Percentiles rank a stretch among this genome's conserved stretches.
Conservation (phyloP, 139 green algal genomes). For the Eudorina sp. region DNA sequence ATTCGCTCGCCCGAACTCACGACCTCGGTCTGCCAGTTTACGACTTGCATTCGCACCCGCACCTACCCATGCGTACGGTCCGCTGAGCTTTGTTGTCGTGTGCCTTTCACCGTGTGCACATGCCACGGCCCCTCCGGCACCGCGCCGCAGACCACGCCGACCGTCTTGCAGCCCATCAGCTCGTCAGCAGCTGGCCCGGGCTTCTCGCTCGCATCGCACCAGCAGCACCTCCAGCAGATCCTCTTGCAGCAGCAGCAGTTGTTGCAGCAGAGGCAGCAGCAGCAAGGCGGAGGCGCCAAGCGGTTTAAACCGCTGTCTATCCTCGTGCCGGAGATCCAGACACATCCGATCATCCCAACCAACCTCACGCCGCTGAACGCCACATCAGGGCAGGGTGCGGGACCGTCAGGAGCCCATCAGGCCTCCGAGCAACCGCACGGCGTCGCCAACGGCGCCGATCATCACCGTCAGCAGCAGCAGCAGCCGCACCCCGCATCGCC, state of each 20-base stretch:
- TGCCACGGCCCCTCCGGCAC: no score
- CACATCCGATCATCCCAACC: conserved; percentile 33
- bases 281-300: conserved; percentile 28
- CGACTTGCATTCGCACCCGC: no score
- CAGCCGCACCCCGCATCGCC: not conserved
- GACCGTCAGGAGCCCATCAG: not conserved
- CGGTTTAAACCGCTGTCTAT: conserved; percentile 48
- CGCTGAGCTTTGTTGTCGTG: no score
- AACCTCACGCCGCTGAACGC: not conserved
- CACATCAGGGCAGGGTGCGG: no score
- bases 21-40: no score
- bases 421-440: not conserved
- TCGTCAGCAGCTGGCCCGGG: not conserved
- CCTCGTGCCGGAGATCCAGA: conserved; percentile 24
- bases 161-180: conserved; percentile 21
- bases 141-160: conserved; percentile 6
- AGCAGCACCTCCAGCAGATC: not conserved
- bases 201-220: not conserved
- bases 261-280: not conserved
- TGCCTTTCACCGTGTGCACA: not conserved
- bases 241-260: conserved; percentile 6
- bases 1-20: no score
- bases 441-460: not conserved
- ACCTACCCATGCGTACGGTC: no score
- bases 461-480: not conserved